phyloP scores from a whole-genome alignment of 83 land plant genomes.

The Picea abies region DNA sequence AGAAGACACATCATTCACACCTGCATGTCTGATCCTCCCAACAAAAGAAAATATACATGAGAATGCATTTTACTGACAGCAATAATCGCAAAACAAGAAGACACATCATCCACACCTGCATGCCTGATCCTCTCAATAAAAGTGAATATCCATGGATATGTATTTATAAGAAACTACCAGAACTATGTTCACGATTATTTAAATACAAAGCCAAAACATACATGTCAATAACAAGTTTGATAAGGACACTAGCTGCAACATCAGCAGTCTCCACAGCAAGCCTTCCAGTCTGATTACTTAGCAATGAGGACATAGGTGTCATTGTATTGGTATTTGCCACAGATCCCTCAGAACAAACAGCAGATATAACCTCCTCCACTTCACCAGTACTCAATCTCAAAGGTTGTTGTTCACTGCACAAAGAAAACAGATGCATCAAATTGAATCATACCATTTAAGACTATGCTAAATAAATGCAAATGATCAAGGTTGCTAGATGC shows the following conservation, averaged over 20 bases:
- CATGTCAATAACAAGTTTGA: slow-evolving; percentile 99
- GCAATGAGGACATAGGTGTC: slow-evolving; percentile 48
- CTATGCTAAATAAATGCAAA: neutral
- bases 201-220: slow-evolving; percentile 34
- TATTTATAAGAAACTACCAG: neutral
- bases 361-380: slow-evolving; percentile 91
- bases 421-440: neutral
- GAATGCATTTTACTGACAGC: too few species aligned
- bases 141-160: neutral
- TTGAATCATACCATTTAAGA: neutral
- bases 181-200: neutral
- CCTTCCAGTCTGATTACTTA: slow-evolving; percentile 64
- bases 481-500: neutral
- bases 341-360: slow-evolving; percentile 85
- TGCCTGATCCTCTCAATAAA: neutral
- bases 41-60: too few species aligned
- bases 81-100: neutral
- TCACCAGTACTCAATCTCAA: slow-evolving; percentile 85
- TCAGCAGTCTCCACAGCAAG: slow-evolving; percentile 67
- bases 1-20: too few species aligned
- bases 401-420: slow-evolving; percentile 95
- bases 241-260: slow-evolving; percentile 97
- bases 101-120: neutral
- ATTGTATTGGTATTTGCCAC: slow-evolving; percentile 39
- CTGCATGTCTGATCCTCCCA: too few species aligned